Percentiles rank a stretch among this genome's conserved stretches.
phyloP scores from a whole-genome alignment of 2,329 filamentous ascomycete genomes.

The Ascochyta clinopodiicola region DNA sequence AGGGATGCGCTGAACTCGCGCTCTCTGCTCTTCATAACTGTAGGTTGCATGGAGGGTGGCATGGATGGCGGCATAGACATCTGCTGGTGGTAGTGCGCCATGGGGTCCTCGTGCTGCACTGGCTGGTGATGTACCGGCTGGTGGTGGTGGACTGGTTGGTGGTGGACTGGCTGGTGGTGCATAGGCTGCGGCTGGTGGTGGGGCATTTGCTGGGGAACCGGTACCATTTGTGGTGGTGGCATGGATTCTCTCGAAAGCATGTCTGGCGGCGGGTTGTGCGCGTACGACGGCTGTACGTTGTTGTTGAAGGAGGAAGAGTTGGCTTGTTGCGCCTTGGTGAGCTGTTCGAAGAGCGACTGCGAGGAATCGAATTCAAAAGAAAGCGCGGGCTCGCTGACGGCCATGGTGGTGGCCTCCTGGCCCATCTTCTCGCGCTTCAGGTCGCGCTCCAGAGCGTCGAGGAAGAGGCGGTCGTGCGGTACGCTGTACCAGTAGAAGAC shows the following conservation, averaged over 20 bases:
- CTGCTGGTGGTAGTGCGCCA: constrained; percentile 75
- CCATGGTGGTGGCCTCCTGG: constrained; percentile 95
- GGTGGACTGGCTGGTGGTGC: constrained; percentile 42
- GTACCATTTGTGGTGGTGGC: constrained; percentile 87
- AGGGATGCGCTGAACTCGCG: constrained; percentile 71
- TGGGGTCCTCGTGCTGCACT: constrained; percentile 68
- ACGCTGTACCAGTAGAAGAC: constrained; percentile 99
- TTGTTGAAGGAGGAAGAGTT: constrained; percentile 96
- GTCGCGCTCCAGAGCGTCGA: constrained; percentile 95
- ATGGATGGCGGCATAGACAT: constrained; percentile 62
- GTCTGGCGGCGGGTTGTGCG: constrained; percentile 85
- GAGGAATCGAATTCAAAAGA: constrained; percentile 99
- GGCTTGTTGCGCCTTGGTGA: constrained; percentile 98
- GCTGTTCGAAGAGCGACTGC: constrained; percentile 97
- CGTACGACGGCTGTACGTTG: constrained; percentile 64
- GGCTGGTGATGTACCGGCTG: constrained; percentile 52
- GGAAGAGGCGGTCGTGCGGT: constrained; percentile 94
- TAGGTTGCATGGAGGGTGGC: constrained; percentile 73
- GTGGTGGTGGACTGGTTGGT: constrained; percentile 19
- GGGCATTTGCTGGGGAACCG: constrained; percentile 43
- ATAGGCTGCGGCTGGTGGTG: constrained; percentile 55
- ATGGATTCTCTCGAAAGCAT: constrained; percentile 92
- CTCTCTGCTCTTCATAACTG: constrained; percentile 81
- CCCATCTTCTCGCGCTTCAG: constrained; percentile 99
- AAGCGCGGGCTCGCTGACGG: constrained; percentile 93